These are phyloP conservation scores for Clarireedia sp. DNA, from an alignment of 2,329 filamentous ascomycete species.

Conservation along the genomic window DNA sequence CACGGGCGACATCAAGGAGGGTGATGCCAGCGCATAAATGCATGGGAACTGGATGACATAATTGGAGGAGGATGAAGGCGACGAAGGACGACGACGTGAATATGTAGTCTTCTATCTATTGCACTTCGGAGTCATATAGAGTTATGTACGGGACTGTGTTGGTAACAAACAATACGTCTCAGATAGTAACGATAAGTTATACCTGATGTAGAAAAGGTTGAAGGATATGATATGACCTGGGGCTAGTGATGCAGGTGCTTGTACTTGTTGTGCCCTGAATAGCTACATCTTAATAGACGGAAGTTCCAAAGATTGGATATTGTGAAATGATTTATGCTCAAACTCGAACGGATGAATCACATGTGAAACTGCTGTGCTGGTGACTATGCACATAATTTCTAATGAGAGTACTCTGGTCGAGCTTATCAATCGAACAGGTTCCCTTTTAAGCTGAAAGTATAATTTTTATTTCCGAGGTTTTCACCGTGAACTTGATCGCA, in stretches of 20 bases:
- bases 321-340: too few relatives aligned
- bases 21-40: conserved; percentile 3
- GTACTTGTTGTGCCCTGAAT: conserved; percentile 3
- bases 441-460: too few relatives aligned
- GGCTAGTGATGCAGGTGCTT: conserved; percentile 2
- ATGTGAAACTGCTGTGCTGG: too few relatives aligned
- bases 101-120: not conserved
- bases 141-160: not conserved
- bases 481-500: not conserved
- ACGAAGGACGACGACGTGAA: not conserved
- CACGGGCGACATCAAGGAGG: conserved; percentile 1
- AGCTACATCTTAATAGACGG: not conserved
- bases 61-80: too few relatives aligned
- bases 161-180: not conserved
- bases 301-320: too few relatives aligned
- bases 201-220: not conserved
- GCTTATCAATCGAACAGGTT: too few relatives aligned
- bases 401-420: too few relatives aligned
- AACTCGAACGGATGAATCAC: too few relatives aligned
- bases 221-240: not conserved
- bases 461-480: too few relatives aligned
- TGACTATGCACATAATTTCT: too few relatives aligned
- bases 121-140: not conserved
- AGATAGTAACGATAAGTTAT: not conserved
- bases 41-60: not conserved